phyloP scores from a whole-genome alignment of 352 stramenopile species.

The Globisporangium splendens region DNA sequence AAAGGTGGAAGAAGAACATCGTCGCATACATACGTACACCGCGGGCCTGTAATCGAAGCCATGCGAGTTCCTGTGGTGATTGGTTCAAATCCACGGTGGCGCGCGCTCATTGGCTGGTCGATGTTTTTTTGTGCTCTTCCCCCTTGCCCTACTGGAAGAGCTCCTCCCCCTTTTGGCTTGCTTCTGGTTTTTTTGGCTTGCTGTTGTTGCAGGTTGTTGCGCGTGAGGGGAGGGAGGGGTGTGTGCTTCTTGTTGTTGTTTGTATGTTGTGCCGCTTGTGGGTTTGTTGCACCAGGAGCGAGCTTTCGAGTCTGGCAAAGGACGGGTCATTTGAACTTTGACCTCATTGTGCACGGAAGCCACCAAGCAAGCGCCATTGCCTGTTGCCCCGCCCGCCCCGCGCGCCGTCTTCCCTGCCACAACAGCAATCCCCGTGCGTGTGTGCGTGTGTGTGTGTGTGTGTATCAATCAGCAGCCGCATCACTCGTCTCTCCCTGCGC shows the following conservation, averaged over 20 bases:
- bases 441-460: constrained; percentile 13
- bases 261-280: neutral
- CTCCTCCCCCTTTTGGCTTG: constrained; percentile 8
- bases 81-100: constrained; percentile 3
- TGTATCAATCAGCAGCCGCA: constrained; percentile 8
- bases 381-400: neutral
- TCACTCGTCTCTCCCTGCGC: constrained; percentile 6
- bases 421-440: constrained; percentile 1
- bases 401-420: constrained; percentile 6
- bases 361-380: constrained; percentile 12
- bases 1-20: constrained; percentile 12
- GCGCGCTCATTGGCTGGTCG: constrained; percentile 20
- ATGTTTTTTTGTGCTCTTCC: constrained; percentile 14
- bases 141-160: constrained; percentile 15
- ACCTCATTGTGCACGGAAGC: constrained; percentile 40
- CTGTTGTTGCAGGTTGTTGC: constrained; percentile 1
- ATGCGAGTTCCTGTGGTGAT: constrained; percentile 1
- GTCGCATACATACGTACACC: constrained; percentile 16
- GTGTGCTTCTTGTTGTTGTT: neutral
- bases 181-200: constrained; percentile 9
- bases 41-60: constrained; percentile 3
- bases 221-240: neutral
- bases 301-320: constrained; percentile 12
- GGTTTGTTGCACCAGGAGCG: constrained; percentile 2
- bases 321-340: constrained; percentile 69